Base-by-base conservation (phyloP, 176 grass and related monocot genomes). In the Oryza rufipogon region DNA sequence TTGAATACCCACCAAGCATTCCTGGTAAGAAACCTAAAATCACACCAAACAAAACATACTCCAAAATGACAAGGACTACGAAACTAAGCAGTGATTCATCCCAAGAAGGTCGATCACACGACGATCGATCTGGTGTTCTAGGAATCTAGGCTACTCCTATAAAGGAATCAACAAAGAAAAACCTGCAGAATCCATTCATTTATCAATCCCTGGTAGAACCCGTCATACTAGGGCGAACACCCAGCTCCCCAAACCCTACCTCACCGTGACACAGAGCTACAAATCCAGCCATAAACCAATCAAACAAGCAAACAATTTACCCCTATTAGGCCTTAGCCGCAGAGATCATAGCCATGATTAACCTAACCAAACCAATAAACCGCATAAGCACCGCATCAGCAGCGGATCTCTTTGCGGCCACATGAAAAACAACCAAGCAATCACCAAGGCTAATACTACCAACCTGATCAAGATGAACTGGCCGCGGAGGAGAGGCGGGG, bases 391-490 rank as follows among this genome's bases (percentile, higher is more conserved):
- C 30, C 48, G 63, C 22, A 20, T 46, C 19, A 19, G 56, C 20
- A 63, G 20, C 69, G 34, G 85, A 87, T 81, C 78, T 20, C 45
- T 49, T 19, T 6, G 20, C 23, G 64, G 7, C 42, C 0, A 7
- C 25, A 77, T n/a, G 68, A 32, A 2, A 47, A 54, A 1, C 64
- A 58, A 70, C 22, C 16, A 20, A 58, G 17, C 52, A 20, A 58
- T 6, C 15, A 33, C 33, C 41, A 52, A n/a, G 19, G 6, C 54
- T 78, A 2, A 32, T 32, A 80, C 70, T 54, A 80, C 85, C 66
- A 71, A 80, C 85, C 85, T 81, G 85, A 47, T 30, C 11, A 23
- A 22, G 66, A 63, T 11, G 58, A 78, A 23, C 45, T 15, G 41
- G 9, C 11, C 15, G 15, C 10, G 28, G 28, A 38, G 2, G n/a